Base-by-base conservation (phyloP, 805 yeast species). In the Ogataea trehalophila region DNA sequence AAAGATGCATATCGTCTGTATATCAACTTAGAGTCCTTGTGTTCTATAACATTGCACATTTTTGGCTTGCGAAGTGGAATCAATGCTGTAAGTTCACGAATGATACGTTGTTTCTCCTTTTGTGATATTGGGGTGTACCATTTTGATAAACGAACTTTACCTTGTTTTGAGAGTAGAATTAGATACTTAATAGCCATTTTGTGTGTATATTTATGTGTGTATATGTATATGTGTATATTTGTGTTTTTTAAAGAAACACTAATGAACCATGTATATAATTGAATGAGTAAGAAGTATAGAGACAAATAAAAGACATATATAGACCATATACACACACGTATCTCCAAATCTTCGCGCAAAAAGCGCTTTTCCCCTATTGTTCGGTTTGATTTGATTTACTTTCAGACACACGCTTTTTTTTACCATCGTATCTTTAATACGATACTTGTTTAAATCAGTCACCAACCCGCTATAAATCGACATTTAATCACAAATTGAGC, bases 1-100 rank as follows among this genome's bases (percentile, higher is more conserved):
- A 94, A 71, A 41, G 96, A 87, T 1, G 99, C 99, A 62, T 94
- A 94, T 54, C 98, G 76, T 56, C 96, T 77, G 65, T 94, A 94
- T 5, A 92, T 87, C 15, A 95, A 80, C 66, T 92, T 94, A 48
- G 82, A 75, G 61, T 84, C 92, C 59, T 82, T 83, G 64, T 88
- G 87, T 64, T 91, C 98, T 41, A 91, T 70, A 46, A 91, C 90
- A 65, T 90, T 92, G 69, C 98, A 91, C 98, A 94, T 92, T 67
- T 88, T 90, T 31, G 95, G 85, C 50, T 95, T 79, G 52, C 99
- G 76, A 13, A 89, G 75, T 40, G 95, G 77, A 23, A 94, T 87
- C 37, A 89, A 70, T 3, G 97, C 89, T 8, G 96, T 83, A 47
- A 94, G 75, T 58, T 94, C 98, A 58, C 88, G 79, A 44, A 87